A percentile compares a stretch with the other conserved stretches of the same genome.
Conservation (phyloP, 2,329 filamentous ascomycete genomes). For the Fusarium drepaniforme region DNA sequence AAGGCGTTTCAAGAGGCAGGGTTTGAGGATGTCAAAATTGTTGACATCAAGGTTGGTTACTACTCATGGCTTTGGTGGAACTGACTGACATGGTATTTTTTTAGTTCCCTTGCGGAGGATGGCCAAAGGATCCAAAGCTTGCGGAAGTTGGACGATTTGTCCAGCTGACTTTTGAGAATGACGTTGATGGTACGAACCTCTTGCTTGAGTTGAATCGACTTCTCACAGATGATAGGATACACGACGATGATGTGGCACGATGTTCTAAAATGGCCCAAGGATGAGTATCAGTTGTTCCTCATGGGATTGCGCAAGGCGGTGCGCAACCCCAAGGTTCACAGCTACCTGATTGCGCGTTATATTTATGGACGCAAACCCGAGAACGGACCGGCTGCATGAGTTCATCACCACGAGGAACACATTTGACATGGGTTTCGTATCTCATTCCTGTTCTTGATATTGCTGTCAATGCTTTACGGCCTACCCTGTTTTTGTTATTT, state of each 20-base stretch:
- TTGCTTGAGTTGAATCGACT: background rate
- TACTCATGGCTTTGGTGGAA: background rate
- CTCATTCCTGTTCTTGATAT: no score
- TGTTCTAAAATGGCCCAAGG: background rate
- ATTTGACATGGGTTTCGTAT: no score
- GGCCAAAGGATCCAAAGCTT: constrained; percentile 21
- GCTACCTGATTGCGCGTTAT: background rate
- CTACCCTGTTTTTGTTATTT: no score
- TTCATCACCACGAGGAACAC: no score
- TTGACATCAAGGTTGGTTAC: background rate
- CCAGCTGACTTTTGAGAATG: background rate
- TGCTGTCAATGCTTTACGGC: no score
- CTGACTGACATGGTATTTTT: background rate
- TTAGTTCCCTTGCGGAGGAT: constrained; percentile 10
- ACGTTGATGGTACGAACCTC: background rate
- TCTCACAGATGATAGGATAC: background rate
- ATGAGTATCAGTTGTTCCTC: constrained; percentile 1
- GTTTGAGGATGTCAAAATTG: background rate
- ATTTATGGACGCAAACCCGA: constrained; percentile 5
- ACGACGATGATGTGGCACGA: constrained; percentile 6
- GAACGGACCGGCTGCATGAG: background rate
- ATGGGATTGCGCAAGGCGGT: background rate
- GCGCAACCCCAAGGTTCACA: constrained; percentile 1
- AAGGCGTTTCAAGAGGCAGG: constrained; percentile 3
- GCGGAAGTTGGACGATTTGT: constrained; percentile 21